phyloP scores from a whole-genome alignment of 192 early-diverging fungal genomes.

The Coemansia sp. region DNA sequence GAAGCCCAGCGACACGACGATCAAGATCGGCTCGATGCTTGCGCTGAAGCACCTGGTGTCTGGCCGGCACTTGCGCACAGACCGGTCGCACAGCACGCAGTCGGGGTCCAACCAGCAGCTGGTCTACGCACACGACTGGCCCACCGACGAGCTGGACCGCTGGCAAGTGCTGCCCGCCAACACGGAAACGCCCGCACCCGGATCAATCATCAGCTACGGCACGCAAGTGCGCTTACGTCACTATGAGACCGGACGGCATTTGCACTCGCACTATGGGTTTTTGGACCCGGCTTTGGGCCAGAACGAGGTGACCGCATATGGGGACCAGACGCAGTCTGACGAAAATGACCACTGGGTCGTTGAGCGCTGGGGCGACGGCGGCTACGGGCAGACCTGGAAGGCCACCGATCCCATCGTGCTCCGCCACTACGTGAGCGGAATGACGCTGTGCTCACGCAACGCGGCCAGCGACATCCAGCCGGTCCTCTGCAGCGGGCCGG shows the following conservation, averaged over 20 bases:
- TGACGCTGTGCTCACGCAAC: slow-evolving; percentile 53
- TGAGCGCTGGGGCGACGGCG: slow-evolving; percentile 52
- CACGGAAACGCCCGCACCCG: slow-evolving; percentile 34
- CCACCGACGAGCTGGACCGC: slow-evolving; percentile 35
- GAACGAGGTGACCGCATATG: slow-evolving; percentile 59
- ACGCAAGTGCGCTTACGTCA: slow-evolving; percentile 56
- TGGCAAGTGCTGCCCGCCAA: slow-evolving; percentile 60
- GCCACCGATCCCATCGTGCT: slow-evolving; percentile 48
- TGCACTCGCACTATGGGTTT: slow-evolving; percentile 58
- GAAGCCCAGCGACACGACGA: slow-evolving; percentile 32
- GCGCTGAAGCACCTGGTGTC: slow-evolving; percentile 60
- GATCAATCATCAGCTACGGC: slow-evolving; percentile 46
- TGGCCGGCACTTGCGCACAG: slow-evolving; percentile 54
- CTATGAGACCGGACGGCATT: slow-evolving; percentile 48
- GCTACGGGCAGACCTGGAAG: slow-evolving; percentile 52
- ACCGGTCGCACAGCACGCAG: slow-evolving; percentile 42
- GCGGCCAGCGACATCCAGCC: slow-evolving; percentile 49
- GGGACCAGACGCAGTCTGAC: slow-evolving; percentile 51
- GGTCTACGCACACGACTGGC: slow-evolving; percentile 55
- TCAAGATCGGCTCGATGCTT: slow-evolving; percentile 54
- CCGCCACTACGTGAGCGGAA: slow-evolving; percentile 54
- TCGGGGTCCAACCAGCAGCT: slow-evolving; percentile 58
- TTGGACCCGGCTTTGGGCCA: slow-evolving; percentile 50
- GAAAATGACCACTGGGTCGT: slow-evolving; percentile 61
- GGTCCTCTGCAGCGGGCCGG: slow-evolving; percentile 54